These are phyloP conservation scores for Mycothermus thermophilus DNA, from an alignment of 495 filamentous ascomycete genomes.

Conservation along the genomic window DNA sequence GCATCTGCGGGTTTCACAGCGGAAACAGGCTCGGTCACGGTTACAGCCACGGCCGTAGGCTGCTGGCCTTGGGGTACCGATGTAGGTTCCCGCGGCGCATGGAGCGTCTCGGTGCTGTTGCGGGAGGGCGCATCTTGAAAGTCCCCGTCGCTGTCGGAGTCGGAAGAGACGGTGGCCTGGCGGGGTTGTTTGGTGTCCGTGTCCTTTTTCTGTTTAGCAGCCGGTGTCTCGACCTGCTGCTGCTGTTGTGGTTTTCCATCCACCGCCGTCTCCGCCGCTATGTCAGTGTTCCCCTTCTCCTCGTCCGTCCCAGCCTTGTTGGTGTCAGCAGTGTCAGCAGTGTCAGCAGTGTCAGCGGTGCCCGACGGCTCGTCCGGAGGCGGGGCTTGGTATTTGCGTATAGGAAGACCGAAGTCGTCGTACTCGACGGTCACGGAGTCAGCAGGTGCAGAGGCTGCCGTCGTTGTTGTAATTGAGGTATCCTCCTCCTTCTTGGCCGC, in stretches of 20 bases:
- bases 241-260: no score
- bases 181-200: background rate
- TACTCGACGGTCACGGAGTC: constrained; percentile 26
- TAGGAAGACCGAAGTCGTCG: constrained; percentile 45
- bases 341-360: no score
- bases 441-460: background rate
- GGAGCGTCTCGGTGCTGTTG: constrained; percentile 5
- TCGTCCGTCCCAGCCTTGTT: no score
- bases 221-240: background rate
- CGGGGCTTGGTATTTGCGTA: constrained; percentile 27
- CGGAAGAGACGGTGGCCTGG: background rate
- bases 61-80: background rate
- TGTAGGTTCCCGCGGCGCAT: constrained; percentile 13
- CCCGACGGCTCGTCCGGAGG: no score
- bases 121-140: constrained; percentile 26
- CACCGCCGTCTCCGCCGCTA: no score
- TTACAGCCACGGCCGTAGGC: no score
- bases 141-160: constrained; percentile 17
- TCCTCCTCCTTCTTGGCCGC: background rate
- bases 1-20: constrained; percentile 4
- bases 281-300: no score
- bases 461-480: no score
- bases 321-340: no score
- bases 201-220: constrained; percentile 1
- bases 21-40: no score